phyloP scores from a whole-genome alignment of 1,284 basidiomycete genomes.

The Ganoderma resinaceum region DNA sequence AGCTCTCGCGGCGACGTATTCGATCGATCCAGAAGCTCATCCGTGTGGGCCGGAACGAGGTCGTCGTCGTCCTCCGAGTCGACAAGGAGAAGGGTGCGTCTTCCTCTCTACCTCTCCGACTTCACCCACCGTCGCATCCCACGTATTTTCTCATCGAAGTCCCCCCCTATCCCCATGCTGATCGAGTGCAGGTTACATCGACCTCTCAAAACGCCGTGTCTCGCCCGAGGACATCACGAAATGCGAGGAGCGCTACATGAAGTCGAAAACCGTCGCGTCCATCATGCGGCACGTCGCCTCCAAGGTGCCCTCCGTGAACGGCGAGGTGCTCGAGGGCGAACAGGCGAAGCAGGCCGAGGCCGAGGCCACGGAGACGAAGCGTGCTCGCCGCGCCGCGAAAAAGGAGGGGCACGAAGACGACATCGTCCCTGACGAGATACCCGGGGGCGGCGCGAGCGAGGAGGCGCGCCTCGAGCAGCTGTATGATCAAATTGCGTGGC shows the following conservation, averaged over 20 bases:
- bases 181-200: constrained; percentile 85
- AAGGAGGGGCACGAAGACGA: constrained; percentile 52
- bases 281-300: constrained; percentile 96
- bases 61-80: constrained; percentile 97
- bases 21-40: constrained; percentile 98
- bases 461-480: constrained; percentile 82
- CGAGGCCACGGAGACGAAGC: constrained; percentile 54
- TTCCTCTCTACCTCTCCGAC: neutral
- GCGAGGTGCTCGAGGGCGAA: constrained; percentile 49
- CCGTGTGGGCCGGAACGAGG: constrained; percentile 97
- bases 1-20: constrained; percentile 96
- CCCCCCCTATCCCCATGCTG: neutral
- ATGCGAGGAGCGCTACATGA: constrained; percentile 99
- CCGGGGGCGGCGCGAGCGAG: constrained; percentile 59
- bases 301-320: constrained; percentile 66
- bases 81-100: constrained; percentile 97
- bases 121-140: neutral
- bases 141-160: neutral
- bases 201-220: constrained; percentile 99
- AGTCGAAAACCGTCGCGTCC: constrained; percentile 94
- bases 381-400: constrained; percentile 50
- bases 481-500: constrained; percentile 95
- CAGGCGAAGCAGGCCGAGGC: constrained; percentile 49
- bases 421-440: constrained; percentile 41
- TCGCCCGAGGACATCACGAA: constrained; percentile 98